Evolutionary conservation across 2,329 filamentous ascomycete species (phyloP), one percentile per base, ranked within the genome.

Genomic region (Basipetospora chlamydospora): DNA sequence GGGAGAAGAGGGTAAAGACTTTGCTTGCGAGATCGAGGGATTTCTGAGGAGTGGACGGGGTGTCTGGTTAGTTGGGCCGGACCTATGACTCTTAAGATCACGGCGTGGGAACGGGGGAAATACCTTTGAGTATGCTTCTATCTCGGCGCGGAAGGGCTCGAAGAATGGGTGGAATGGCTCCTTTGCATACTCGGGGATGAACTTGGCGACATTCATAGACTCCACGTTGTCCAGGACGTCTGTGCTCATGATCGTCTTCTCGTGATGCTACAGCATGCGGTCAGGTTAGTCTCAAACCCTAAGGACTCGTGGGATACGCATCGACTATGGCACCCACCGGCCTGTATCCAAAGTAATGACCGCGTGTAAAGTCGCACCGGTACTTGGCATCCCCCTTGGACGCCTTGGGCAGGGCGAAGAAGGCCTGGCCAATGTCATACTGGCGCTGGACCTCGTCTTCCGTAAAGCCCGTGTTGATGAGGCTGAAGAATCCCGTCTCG

Each of bases 171-270:
- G 61, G 48, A 39, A 60, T 46, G 38, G 49, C 36, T 53, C 45
- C 6, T 57, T 49, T 8, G 51, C 47, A 44, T 59, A 58, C 39
- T 56, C 42, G 1, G 51, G 47, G 12, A 57, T 59, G 43, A 66
- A 69, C 41, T 73, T 72, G 39, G 65, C 61, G 8, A 70, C 58
- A 44, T 70, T 70, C 48, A 64, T 67, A 2, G 69, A 63, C 42
- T 71, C 64, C 34, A 68, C 57, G 41, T 69, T 70, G 46, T 70
- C 64, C 21, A 49, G 50, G 41, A 58, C 43, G 6, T 45, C 46
- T 5, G 45, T 50, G 2, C 41, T 40, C 25, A 39, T 41, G 28
- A 48, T 37, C 16, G 43, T 48, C 33, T 57, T 55, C 13, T 60
- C 60, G n/a, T 55, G 51, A 25, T 18, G 29, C 16, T 13, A 8